phyloP scores from a whole-genome alignment of 2,329 filamentous ascomycete species.

The Diaporthe nobilis region DNA sequence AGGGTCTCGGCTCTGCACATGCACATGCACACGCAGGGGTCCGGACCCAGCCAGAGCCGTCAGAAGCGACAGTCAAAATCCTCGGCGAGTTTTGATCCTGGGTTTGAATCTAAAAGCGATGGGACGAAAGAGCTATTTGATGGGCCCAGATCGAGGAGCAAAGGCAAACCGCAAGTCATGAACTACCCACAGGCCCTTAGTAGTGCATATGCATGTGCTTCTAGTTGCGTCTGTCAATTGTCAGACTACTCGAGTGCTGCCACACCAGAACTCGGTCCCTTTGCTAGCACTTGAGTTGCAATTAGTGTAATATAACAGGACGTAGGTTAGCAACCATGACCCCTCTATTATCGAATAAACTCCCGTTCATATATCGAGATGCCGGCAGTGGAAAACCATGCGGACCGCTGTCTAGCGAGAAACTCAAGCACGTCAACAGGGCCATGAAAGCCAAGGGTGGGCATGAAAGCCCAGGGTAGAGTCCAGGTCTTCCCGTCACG shows the following conservation, averaged over 20 bases:
- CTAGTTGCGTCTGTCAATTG: slow-evolving; percentile 1
- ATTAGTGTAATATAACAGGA: not conserved
- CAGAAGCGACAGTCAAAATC: slow-evolving; percentile 4
- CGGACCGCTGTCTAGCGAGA: not conserved
- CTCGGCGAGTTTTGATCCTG: slow-evolving; percentile 19
- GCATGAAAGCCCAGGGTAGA: not conserved
- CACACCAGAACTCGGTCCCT: slow-evolving; percentile 10
- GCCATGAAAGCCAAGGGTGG: not conserved
- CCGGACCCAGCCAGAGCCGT: slow-evolving; percentile 14
- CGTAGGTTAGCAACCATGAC: not conserved
- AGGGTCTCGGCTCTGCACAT: slow-evolving; percentile 21
- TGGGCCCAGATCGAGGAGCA: not conserved
- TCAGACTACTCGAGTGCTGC: not conserved
- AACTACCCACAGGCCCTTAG: not conserved
- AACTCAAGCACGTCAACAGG: not conserved
- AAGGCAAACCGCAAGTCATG: slow-evolving; percentile 9
- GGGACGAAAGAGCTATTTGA: slow-evolving; percentile 11
- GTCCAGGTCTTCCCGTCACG: not conserved
- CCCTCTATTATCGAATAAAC: not conserved
- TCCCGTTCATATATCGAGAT: slow-evolving; percentile 17
- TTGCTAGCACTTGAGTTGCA: not conserved
- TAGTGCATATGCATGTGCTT: not conserved
- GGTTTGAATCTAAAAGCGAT: not conserved
- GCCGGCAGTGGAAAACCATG: not conserved
- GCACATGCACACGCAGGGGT: slow-evolving; percentile 27